These are phyloP conservation scores for Mycena floridula DNA, from an alignment of 768 basidiomycete genomes.

Conservation along the genomic window DNA sequence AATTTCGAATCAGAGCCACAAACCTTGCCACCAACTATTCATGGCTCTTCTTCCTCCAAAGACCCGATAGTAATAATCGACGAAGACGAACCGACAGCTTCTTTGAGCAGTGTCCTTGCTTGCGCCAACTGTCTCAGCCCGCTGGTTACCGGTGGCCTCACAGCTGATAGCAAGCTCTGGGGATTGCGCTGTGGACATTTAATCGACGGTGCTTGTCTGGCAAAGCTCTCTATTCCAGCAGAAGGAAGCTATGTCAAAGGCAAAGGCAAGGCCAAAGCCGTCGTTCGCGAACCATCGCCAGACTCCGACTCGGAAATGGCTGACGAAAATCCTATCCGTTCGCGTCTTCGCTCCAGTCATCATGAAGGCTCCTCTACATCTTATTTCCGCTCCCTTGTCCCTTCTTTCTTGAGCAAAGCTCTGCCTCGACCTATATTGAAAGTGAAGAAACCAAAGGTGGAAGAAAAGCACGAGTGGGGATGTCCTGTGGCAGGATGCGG, in stretches of 20 bases:
- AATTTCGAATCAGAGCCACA: constrained; percentile 48
- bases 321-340: constrained; percentile 40
- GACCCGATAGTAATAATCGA: constrained; percentile 46
- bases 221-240: constrained; percentile 45
- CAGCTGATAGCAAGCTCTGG: constrained; percentile 49
- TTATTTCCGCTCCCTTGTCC: constrained; percentile 3
- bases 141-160: constrained; percentile 46
- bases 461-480: constrained; percentile 50
- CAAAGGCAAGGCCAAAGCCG: constrained; percentile 37
- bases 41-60: constrained; percentile 24
- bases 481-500: constrained; percentile 63
- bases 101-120: constrained; percentile 43
- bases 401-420: constrained; percentile 5
- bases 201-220: constrained; percentile 71
- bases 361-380: constrained; percentile 14
- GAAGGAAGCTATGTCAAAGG: constrained; percentile 16
- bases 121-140: constrained; percentile 67
- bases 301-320: constrained; percentile 12
- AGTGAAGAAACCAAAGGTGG: constrained; percentile 30
- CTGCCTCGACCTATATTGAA: constrained; percentile 11
- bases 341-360: constrained; percentile 53
- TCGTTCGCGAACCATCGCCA: constrained; percentile 5
- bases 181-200: constrained; percentile 72
- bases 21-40: constrained; percentile 7
- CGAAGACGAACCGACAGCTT: constrained; percentile 24